phyloP scores from a whole-genome alignment of 2,329 filamentous ascomycete genomes.

The Ascochyta clinopodiicola region DNA sequence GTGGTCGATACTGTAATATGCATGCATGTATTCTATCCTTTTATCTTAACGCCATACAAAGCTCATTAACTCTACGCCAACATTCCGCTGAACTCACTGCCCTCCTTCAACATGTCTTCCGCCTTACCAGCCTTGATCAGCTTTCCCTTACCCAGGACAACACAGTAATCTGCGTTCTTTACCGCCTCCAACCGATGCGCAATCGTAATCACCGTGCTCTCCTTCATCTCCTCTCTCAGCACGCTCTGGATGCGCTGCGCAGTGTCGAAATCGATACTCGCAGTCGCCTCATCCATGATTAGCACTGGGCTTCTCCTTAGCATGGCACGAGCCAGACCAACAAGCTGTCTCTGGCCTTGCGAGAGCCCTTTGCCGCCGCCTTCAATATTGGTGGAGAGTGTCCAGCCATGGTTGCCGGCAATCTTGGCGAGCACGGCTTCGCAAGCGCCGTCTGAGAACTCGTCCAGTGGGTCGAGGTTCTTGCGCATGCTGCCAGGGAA shows the following conservation, averaged over 20 bases:
- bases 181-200: conserved; percentile 70
- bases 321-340: conserved; percentile 69
- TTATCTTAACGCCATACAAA: background rate
- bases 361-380: conserved; percentile 67
- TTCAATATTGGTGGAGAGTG: conserved; percentile 62
- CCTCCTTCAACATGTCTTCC: conserved; percentile 45
- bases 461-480: conserved; percentile 67
- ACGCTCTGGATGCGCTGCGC: conserved; percentile 63
- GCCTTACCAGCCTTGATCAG: conserved; percentile 49
- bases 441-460: conserved; percentile 64
- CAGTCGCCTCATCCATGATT: conserved; percentile 71
- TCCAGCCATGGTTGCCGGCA: conserved; percentile 63
- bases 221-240: conserved; percentile 62
- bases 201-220: conserved; percentile 69
- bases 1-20: too few species aligned
- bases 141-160: conserved; percentile 61
- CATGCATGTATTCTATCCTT: background rate
- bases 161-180: conserved; percentile 62
- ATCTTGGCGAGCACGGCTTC: conserved; percentile 61
- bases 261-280: conserved; percentile 68
- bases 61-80: conserved; percentile 27
- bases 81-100: conserved; percentile 43
- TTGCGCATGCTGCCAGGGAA: conserved; percentile 67
- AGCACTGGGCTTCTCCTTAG: conserved; percentile 66
- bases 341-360: conserved; percentile 70